These are phyloP conservation scores for Diospyros kaki DNA, from an alignment of 148 eudicot species.

Conservation along the genomic window DNA sequence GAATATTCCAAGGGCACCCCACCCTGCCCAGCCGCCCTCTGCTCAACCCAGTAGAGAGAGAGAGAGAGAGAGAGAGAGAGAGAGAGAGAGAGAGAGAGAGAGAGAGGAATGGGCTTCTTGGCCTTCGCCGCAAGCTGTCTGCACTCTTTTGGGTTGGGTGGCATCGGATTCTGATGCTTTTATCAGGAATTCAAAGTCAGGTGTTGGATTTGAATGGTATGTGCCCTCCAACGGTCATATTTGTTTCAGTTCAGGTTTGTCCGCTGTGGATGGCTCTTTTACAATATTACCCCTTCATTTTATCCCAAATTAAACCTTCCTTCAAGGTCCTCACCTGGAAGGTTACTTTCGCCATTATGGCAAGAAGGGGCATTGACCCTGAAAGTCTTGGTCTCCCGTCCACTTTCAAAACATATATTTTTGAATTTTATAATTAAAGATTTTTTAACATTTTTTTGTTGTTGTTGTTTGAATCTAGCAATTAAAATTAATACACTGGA, in stretches of 20 bases:
- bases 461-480: no score
- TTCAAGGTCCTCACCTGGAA: background rate
- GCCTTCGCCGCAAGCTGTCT: background rate
- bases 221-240: conserved; percentile 21
- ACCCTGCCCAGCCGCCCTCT: background rate
- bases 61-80: conserved; percentile 4
- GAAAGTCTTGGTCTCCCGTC: no score
- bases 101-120: background rate
- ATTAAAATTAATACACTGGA: no score
- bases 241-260: conserved; percentile 4
- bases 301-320: background rate
- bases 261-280: background rate
- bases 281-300: background rate
- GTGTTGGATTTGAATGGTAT: conserved; percentile 11
- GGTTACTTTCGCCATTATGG: background rate
- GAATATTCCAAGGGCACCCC: background rate
- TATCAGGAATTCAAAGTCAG: background rate
- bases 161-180: conserved; percentile 9
- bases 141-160: background rate
- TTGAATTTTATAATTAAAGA: no score
- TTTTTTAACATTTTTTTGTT: no score
- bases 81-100: background rate
- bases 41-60: background rate
- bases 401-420: no score
- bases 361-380: background rate